A percentile compares a stretch with the other conserved stretches of the same genome.
These are phyloP conservation scores for Yamadazyma sp. DNA, from an alignment of 805 yeast species.

Conservation along the genomic window DNA sequence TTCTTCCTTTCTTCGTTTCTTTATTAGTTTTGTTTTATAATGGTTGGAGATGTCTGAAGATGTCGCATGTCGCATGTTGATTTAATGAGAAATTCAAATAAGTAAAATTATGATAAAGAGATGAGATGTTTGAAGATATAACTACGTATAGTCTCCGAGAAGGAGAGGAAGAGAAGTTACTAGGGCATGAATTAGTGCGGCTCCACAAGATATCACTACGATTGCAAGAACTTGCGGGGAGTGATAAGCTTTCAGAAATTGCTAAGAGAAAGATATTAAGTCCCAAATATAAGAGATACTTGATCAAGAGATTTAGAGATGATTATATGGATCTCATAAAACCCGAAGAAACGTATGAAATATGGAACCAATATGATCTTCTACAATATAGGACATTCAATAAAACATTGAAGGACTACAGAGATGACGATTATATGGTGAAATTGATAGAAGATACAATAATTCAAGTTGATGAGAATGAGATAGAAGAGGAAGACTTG, in stretches of 20 bases:
- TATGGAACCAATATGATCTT: slow-evolving; percentile 25
- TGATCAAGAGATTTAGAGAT: slow-evolving; percentile 6
- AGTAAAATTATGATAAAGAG: too few relatives aligned
- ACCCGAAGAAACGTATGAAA: slow-evolving; percentile 34
- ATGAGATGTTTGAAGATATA: slow-evolving; percentile 6
- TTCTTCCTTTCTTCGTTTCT: too few relatives aligned
- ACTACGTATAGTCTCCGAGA: slow-evolving; percentile 1
- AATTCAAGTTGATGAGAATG: neutral
- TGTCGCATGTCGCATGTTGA: too few relatives aligned
- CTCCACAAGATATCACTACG: slow-evolving; percentile 2
- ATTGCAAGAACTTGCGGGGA: neutral
- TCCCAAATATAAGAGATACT: slow-evolving; percentile 3
- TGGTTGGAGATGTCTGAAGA: too few relatives aligned
- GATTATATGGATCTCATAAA: slow-evolving; percentile 22
- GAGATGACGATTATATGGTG: slow-evolving; percentile 3
- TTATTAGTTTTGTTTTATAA: too few relatives aligned
- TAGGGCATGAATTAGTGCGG: slow-evolving; percentile 4
- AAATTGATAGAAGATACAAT: slow-evolving; percentile 3
- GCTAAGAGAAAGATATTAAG: slow-evolving; percentile 1
- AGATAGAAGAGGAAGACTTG: slow-evolving; percentile 1
- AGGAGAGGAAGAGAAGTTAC: neutral
- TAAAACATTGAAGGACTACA: slow-evolving; percentile 2
- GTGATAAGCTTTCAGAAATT: neutral
- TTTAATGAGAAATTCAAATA: too few relatives aligned
- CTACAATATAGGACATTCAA: slow-evolving; percentile 2